Percentiles rank a stretch among this genome's conserved stretches.
Conservation (phyloP, 2,329 filamentous ascomycete genomes). For the Phaeophleospora eucalypticola region DNA sequence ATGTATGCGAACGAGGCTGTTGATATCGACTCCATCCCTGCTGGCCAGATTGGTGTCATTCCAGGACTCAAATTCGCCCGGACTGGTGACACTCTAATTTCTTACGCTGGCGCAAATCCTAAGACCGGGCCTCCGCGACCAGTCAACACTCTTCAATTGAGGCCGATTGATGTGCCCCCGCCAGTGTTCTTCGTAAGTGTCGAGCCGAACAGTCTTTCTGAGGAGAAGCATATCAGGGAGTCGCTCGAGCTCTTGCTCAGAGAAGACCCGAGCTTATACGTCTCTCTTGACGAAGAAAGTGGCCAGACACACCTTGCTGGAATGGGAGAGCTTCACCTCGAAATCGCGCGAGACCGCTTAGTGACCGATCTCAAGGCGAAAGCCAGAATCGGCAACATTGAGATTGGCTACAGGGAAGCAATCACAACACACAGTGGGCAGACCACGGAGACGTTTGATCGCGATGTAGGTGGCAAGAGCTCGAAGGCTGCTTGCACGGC, state of each 20-base stretch:
- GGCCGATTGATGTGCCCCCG: constrained; percentile 83
- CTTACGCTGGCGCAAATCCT: constrained; percentile 59
- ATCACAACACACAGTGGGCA: constrained; percentile 56
- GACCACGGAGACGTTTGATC: constrained; percentile 66
- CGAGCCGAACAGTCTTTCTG: constrained; percentile 71
- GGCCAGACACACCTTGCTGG: constrained; percentile 91
- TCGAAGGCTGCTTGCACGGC: constrained; percentile 74
- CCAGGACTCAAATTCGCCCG: constrained; percentile 85
- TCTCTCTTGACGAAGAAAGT: constrained; percentile 79
- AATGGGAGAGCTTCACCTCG: constrained; percentile 94
- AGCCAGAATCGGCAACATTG: constrained; percentile 80
- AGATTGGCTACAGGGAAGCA: constrained; percentile 92
- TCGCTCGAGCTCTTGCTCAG: constrained; percentile 73
- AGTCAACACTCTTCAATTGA: constrained; percentile 72
- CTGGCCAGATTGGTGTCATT: constrained; percentile 92
- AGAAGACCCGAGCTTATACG: constrained; percentile 88
- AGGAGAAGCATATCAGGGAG: constrained; percentile 74
- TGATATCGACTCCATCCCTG: constrained; percentile 72
- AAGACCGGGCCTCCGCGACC: constrained; percentile 63
- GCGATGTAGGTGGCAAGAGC: constrained; percentile 71
- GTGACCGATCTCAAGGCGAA: constrained; percentile 85
- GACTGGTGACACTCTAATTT: constrained; percentile 87
- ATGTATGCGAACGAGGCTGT: constrained; percentile 87
- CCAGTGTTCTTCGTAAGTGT: constrained; percentile 96
- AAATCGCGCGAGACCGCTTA: constrained; percentile 84